These are phyloP conservation scores for Apium graveolens DNA, from an alignment of 129 eudicot species.

Conservation along the genomic window DNA sequence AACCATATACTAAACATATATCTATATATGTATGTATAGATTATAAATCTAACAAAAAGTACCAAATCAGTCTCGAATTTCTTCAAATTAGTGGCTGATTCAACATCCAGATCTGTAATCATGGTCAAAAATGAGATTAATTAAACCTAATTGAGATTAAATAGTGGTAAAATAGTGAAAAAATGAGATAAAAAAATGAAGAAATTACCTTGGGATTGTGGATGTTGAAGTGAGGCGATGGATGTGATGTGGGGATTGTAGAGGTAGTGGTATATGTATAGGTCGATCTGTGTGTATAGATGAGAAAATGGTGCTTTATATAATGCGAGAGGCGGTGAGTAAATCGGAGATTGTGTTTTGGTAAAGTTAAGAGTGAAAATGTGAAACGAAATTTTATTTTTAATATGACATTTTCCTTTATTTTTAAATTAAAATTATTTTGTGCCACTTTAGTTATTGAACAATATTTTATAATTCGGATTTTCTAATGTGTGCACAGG, in stretches of 20 bases:
- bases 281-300: not conserved
- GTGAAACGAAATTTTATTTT: not conserved
- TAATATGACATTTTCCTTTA: too few relatives aligned
- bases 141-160: not conserved
- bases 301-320: not conserved
- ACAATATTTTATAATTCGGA: too few relatives aligned
- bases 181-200: not conserved
- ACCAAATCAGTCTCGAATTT: constrained; percentile 16
- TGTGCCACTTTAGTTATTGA: too few relatives aligned
- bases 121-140: not conserved
- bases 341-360: not conserved
- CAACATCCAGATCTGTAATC: constrained; percentile 49
- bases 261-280: not conserved
- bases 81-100: constrained; percentile 20
- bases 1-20: constrained; percentile 42
- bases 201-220: not conserved
- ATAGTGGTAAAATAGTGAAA: too few relatives aligned
- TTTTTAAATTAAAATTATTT: too few relatives aligned
- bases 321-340: not conserved
- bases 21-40: not conserved
- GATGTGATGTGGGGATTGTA: not conserved
- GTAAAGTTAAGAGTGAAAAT: not conserved
- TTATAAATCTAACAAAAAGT: not conserved
- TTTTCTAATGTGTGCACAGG: too few relatives aligned
- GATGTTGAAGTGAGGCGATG: not conserved